Percentiles rank a stretch among this genome's conserved stretches.
Evolutionary conservation across 2,329 filamentous ascomycete genomes (phyloP).

Genomic region (Fusarium succisae): DNA sequence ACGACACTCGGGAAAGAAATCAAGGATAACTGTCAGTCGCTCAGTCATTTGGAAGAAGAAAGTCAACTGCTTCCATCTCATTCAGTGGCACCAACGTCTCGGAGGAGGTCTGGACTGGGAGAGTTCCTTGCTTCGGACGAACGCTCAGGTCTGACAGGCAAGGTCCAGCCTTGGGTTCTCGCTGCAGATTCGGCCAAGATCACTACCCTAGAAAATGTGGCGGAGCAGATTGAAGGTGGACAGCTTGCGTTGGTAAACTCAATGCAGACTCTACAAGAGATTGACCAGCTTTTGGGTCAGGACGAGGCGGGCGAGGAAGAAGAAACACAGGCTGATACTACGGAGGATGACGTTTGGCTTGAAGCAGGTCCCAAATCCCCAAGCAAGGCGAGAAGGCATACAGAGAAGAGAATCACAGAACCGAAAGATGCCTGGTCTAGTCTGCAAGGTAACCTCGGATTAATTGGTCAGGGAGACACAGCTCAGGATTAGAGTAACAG

Average conservation of each 20-base stretch:
- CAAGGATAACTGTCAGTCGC: constrained; percentile 58
- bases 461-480: constrained; percentile 54
- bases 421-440: constrained; percentile 59
- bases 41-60: constrained; percentile 67
- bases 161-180: constrained; percentile 66
- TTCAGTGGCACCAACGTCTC: constrained; percentile 51
- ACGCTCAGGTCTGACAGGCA: constrained; percentile 52
- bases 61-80: constrained; percentile 68
- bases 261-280: constrained; percentile 58
- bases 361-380: constrained; percentile 41
- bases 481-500: constrained; percentile 24
- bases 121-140: constrained; percentile 53
- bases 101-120: constrained; percentile 54
- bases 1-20: constrained; percentile 59
- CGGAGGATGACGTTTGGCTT: constrained; percentile 50
- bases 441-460: constrained; percentile 63
- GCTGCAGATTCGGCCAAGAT: constrained; percentile 70
- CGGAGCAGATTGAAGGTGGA: constrained; percentile 68
- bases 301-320: constrained; percentile 38
- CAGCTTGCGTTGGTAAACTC: constrained; percentile 65
- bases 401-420: constrained; percentile 35
- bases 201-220: constrained; percentile 64
- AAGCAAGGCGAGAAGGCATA: constrained; percentile 39
- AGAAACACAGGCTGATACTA: constrained; percentile 31
- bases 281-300: constrained; percentile 59